Base-by-base conservation (phyloP, 148 eudicot species). In the Fagopyrum tataricum region DNA sequence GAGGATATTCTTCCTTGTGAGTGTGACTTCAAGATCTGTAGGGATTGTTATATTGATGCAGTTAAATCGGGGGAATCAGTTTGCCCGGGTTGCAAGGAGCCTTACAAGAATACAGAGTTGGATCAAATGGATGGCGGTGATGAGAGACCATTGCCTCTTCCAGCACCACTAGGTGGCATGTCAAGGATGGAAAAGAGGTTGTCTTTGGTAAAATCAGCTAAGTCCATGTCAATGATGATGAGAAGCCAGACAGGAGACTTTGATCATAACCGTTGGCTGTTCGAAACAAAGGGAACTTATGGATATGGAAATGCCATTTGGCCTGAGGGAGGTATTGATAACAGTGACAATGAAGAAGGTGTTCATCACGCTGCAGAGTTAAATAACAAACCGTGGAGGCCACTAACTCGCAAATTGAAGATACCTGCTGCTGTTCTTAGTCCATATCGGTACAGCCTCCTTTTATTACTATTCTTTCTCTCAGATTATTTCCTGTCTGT, bases 31-130 rank as follows among this genome's bases (percentile, higher is more conserved):
- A 76, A 75, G 62, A 79, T 76, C 17, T 79, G 82, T 71, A 75
- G 76, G n/a, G 82, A 79, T 72, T 79, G 82, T 59, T 79, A 79
- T 52, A 5, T 72, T 15, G 82, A 79, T 59, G 76, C 76, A 18
- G 72, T 75, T 67, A 75, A 75, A 59, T 20, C 64, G 1, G 78
- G 82, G 6, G 78, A 75, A n/a, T 59, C 73, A 1, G 17, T 72
- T 52, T 79, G 82, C 23, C 76, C 78, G 1, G 78, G 82, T 1
- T 79, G 82, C 51, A 76, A 76, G 69, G 78, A 76, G 69, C 78
- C 73, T 51, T 79, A 79, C 73, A 76, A 79, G 76, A 55, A 70
- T 12, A 49, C 70, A 15, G 78, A 79, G 39, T 67, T 72, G 72
- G 82, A 79, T 53, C 75, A 62, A 17, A 11, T 15, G 49, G 21